Evolutionary conservation across 805 yeast species (phyloP).

Genomic region (Kockiozyma suomiensis): DNA sequence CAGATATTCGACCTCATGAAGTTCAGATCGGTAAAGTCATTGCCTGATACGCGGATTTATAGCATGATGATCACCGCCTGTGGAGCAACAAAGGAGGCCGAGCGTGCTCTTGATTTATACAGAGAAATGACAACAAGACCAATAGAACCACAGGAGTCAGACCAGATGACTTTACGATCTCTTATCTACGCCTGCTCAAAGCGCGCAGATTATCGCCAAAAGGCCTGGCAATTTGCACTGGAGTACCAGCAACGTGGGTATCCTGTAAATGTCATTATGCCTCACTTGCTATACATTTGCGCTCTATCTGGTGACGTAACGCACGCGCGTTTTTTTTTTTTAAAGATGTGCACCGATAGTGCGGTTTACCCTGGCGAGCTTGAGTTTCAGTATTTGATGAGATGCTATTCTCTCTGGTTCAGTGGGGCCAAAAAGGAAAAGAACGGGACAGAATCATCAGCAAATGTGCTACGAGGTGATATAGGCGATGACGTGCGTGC

Average conservation of each 20-base stretch:
- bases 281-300: conserved; percentile 73
- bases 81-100: conserved; percentile 62
- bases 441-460: not conserved
- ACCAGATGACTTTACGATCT: conserved; percentile 52
- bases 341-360: conserved; percentile 38
- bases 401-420: conserved; percentile 39
- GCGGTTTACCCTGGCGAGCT: conserved; percentile 39
- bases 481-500: conserved; percentile 4
- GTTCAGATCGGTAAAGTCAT: conserved; percentile 64
- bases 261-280: conserved; percentile 51
- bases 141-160: conserved; percentile 46
- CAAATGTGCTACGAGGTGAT: not conserved
- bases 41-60: conserved; percentile 71
- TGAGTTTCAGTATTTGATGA: conserved; percentile 41
- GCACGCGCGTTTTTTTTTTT: conserved; percentile 61
- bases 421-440: conserved; percentile 22
- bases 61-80: conserved; percentile 70
- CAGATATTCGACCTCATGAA: conserved; percentile 84
- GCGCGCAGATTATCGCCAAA: conserved; percentile 49
- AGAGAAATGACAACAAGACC: conserved; percentile 60
- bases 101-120: conserved; percentile 73
- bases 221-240: conserved; percentile 76
- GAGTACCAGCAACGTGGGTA: conserved; percentile 54
- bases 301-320: conserved; percentile 77
- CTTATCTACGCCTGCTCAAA: conserved; percentile 71